These are phyloP conservation scores for Achaetomium macrosporum DNA, from an alignment of 2,329 filamentous ascomycete genomes.

Conservation along the genomic window DNA sequence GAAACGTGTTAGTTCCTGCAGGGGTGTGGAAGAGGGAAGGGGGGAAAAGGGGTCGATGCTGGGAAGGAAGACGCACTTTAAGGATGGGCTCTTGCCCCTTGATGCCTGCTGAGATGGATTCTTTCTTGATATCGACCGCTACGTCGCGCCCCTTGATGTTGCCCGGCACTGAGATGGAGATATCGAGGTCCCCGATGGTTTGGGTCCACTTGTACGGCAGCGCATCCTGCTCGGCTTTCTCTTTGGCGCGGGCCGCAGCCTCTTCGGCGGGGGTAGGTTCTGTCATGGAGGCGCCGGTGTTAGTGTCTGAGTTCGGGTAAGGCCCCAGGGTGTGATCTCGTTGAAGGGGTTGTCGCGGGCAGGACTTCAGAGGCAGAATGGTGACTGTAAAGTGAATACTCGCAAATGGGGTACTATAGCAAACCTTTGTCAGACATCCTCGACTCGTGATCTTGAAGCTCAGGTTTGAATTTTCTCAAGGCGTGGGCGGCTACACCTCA, in stretches of 20 bases:
- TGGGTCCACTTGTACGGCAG: constrained; percentile 98
- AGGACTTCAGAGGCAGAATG: too few relatives aligned
- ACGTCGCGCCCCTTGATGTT: constrained; percentile 83
- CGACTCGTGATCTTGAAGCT: neutral
- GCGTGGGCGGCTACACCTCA: neutral
- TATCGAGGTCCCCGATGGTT: constrained; percentile 80
- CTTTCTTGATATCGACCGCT: constrained; percentile 75
- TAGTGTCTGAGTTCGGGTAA: constrained; percentile 15
- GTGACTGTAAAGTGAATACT: too few relatives aligned
- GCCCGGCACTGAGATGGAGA: constrained; percentile 69
- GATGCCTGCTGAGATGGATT: constrained; percentile 68
- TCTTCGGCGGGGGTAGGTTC: constrained; percentile 52
- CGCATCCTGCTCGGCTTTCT: constrained; percentile 79
- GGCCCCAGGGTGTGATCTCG: neutral
- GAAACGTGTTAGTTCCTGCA: constrained; percentile 8
- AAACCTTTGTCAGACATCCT: neutral
- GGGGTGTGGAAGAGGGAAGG: constrained; percentile 55
- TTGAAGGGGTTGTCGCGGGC: neutral
- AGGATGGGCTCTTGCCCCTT: constrained; percentile 86
- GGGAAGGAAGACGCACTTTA: constrained; percentile 48
- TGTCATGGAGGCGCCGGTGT: constrained; percentile 23
- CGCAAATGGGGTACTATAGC: neutral
- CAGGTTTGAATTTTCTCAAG: neutral
- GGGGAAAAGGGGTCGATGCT: neutral
- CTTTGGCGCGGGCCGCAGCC: constrained; percentile 59